Conservation (phyloP, 257 asterid species). For the Solanum tarapatanum region DNA sequence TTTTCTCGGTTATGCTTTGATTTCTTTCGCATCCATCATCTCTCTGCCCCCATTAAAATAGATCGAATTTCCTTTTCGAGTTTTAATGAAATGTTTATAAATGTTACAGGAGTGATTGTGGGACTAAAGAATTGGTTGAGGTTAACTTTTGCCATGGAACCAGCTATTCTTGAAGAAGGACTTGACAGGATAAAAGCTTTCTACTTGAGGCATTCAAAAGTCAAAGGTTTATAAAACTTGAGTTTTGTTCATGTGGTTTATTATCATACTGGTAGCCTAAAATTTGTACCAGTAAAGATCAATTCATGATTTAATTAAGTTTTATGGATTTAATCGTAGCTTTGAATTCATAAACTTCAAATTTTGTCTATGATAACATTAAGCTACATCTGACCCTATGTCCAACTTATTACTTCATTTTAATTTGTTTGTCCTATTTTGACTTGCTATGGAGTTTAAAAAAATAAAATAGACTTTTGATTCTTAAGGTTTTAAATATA, state of each 20-base stretch:
- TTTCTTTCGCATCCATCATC: not conserved
- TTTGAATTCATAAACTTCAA: not conserved
- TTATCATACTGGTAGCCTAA: not conserved
- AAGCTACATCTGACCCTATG: not conserved
- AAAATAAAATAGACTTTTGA: rapidly evolving
- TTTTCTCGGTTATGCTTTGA: not conserved
- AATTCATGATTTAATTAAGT: not conserved
- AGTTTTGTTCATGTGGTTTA: not conserved
- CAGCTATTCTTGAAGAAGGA: conserved; percentile 35
- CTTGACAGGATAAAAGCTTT: conserved; percentile 50
- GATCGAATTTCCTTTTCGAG: not conserved
- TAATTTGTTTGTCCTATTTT: not conserved
- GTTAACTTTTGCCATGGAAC: conserved; percentile 40
- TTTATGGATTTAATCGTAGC: not conserved
- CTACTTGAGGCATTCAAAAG: conserved; percentile 26
- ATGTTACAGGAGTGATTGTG: conserved; percentile 33
- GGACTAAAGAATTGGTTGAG: conserved; percentile 66
- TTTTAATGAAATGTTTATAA: not conserved
- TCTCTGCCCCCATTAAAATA: not conserved
- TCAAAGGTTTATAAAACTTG: not conserved
- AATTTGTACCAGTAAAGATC: not conserved
- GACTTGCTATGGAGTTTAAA: not conserved
- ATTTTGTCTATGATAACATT: not conserved
- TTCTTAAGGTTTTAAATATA: not conserved
- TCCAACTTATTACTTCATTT: not conserved